A percentile compares a stretch with the other conserved stretches of the same genome.
Evolutionary conservation across 164 flowering plant species (phyloP).

Genomic region (Dillenia suffruticosa): DNA sequence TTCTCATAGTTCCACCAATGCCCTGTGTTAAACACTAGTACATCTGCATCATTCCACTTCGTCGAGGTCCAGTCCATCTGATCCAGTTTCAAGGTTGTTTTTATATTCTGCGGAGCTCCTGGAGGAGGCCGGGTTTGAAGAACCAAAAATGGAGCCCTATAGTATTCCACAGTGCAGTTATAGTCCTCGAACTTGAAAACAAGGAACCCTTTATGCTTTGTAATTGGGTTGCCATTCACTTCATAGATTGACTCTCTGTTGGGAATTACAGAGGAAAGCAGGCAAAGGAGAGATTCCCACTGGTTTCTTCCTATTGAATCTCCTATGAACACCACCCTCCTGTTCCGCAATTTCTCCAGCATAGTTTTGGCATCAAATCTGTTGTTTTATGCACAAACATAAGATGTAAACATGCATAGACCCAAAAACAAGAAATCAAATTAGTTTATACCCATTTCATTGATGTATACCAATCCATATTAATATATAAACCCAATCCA

Average conservation of each 20-base stretch:
- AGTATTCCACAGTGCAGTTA: conserved; percentile 95
- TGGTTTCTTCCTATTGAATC: conserved; percentile 99
- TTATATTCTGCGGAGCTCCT: conserved; percentile 35
- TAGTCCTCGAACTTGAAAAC: conserved; percentile 72
- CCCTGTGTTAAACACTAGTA: conserved; percentile 81
- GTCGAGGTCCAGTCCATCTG: conserved; percentile 81
- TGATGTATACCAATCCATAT: no score
- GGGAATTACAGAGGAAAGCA: conserved; percentile 75
- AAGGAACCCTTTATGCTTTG: conserved; percentile 92
- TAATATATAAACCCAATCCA: no score
- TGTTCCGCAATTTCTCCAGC: conserved; percentile 77
- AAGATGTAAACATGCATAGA: neutral
- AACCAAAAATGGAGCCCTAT: conserved; percentile 91
- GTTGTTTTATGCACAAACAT: conserved; percentile 6
- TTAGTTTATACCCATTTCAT: neutral
- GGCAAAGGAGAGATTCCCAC: conserved; percentile 96
- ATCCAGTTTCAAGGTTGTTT: conserved; percentile 69
- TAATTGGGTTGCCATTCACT: conserved; percentile 90
- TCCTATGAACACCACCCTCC: conserved; percentile 77
- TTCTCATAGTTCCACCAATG: conserved; percentile 99
- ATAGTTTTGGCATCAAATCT: conserved; percentile 77
- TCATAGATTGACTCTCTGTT: conserved; percentile 73
- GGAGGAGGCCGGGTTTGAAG: conserved; percentile 76
- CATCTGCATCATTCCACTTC: conserved; percentile 85
- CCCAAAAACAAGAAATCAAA: neutral